Percentiles rank a stretch among this genome's conserved stretches.
Conservation (phyloP, 495 filamentous ascomycete genomes). For the Glonium stellatum region DNA sequence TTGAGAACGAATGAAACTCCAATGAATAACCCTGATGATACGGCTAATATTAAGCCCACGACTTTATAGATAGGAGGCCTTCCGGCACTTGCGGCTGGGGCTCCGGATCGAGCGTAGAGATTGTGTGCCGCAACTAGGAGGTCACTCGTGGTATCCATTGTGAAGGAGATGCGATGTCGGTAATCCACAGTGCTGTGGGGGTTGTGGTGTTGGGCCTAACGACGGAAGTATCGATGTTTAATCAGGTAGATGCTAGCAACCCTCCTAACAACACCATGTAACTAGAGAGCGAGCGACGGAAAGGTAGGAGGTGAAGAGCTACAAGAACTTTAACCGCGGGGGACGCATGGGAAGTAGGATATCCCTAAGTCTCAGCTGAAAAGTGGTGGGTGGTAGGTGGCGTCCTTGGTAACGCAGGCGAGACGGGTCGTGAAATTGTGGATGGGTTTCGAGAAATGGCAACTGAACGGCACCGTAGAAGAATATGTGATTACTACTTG, state of each 20-base stretch:
- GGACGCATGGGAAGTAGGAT: not conserved
- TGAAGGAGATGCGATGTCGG: slow-evolving; percentile 10
- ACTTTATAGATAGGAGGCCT: slow-evolving; percentile 70
- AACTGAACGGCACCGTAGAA: not conserved
- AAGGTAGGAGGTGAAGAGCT: not conserved
- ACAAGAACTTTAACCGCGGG: not conserved
- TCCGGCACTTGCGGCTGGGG: slow-evolving; percentile 17
- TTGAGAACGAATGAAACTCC: slow-evolving; percentile 93
- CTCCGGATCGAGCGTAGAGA: slow-evolving; percentile 43
- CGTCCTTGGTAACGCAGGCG: not conserved
- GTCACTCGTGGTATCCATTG: slow-evolving; percentile 46
- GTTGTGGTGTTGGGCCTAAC: not conserved
- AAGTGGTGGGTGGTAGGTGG: not conserved
- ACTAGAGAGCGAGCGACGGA: not conserved
- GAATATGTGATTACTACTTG: not conserved
- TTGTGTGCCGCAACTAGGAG: slow-evolving; percentile 41
- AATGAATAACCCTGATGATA: slow-evolving; percentile 88
- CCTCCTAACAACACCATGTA: not conserved
- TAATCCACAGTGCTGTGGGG: not conserved
- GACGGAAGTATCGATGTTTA: not conserved
- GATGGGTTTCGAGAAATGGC: not conserved
- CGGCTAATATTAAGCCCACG: slow-evolving; percentile 78
- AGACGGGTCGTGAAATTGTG: not conserved
- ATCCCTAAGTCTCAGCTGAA: not conserved
- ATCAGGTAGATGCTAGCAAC: not conserved